These are phyloP conservation scores for Cyphellophora europaea DNA, from an alignment of 2,329 filamentous ascomycete species.

Conservation along the genomic window DNA sequence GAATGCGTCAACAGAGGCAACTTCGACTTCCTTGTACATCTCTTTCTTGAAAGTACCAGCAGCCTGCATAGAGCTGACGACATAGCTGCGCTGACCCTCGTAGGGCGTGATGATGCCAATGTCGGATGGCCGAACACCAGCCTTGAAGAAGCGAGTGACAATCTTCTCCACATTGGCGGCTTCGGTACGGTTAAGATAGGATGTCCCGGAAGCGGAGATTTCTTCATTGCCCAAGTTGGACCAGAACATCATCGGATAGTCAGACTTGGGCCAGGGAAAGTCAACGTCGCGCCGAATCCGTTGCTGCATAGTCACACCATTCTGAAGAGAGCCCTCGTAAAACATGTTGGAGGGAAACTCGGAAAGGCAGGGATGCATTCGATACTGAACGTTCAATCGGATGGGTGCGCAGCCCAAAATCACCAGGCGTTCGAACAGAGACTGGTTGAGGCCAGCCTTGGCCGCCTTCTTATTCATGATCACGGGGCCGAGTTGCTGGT, in stretches of 20 bases:
- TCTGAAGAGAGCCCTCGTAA: constrained; percentile 94
- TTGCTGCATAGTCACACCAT: constrained; percentile 84
- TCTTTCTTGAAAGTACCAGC: constrained; percentile 97
- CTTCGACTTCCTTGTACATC: constrained; percentile 95
- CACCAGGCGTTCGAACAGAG: constrained; percentile 93
- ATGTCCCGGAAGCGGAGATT: constrained; percentile 94
- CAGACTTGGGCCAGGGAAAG: constrained; percentile 91
- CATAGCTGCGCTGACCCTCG: constrained; percentile 94
- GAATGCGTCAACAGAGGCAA: constrained; percentile 96
- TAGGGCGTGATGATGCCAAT: constrained; percentile 99
- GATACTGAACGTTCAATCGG: constrained; percentile 91
- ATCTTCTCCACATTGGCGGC: constrained; percentile 98
- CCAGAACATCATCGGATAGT: constrained; percentile 99
- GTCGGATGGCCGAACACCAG: constrained; percentile 82
- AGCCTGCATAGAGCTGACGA: constrained; percentile 98
- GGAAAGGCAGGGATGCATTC: constrained; percentile 96
- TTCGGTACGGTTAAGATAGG: constrained; percentile 95
- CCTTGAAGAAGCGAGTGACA: constrained; percentile 97
- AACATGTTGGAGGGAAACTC: constrained; percentile 99
- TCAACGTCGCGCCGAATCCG: constrained; percentile 87
- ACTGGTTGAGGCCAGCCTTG: constrained; percentile 94
- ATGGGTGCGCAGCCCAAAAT: constrained; percentile 86
- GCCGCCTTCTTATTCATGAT: constrained; percentile 99
- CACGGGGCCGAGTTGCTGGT: constrained; percentile 94
- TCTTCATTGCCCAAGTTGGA: constrained; percentile 96